Conservation (phyloP, 1,284 basidiomycete genomes). For the Malassezia brasiliensis region DNA sequence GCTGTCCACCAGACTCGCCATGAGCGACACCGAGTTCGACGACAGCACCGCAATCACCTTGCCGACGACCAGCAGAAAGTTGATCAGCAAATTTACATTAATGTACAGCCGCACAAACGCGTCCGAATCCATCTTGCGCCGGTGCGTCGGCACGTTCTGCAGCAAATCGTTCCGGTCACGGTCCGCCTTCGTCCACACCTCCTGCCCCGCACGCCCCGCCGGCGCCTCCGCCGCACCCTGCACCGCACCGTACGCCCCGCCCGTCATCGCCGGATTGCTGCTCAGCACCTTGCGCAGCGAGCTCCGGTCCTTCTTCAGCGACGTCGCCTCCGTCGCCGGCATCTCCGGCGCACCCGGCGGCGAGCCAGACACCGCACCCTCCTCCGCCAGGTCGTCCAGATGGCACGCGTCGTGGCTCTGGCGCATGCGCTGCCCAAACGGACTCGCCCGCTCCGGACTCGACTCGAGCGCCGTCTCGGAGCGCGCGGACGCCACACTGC, state of each 20-base stretch:
- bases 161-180: slow-evolving; percentile 36
- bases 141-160: slow-evolving; percentile 37
- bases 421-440: background rate
- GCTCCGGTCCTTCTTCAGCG: background rate
- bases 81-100: slow-evolving; percentile 48
- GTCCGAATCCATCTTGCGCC: slow-evolving; percentile 35
- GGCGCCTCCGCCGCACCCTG: background rate
- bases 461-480: background rate
- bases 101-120: slow-evolving; percentile 38
- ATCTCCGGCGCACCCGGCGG: background rate
- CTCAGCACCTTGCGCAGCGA: slow-evolving; percentile 2
- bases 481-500: background rate
- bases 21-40: slow-evolving; percentile 55
- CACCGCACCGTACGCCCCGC: background rate
- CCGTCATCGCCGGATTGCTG: slow-evolving; percentile 3
- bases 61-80: slow-evolving; percentile 52
- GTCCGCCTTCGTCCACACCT: slow-evolving; percentile 23
- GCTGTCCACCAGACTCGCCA: slow-evolving; percentile 54
- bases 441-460: background rate
- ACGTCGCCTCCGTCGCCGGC: background rate
- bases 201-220: background rate
- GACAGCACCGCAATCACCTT: slow-evolving; percentile 54
- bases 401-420: background rate
- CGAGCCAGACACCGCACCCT: background rate
- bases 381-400: background rate